Conservation (phyloP, 1,284 basidiomycete species). For the Thelephora terrestris region DNA sequence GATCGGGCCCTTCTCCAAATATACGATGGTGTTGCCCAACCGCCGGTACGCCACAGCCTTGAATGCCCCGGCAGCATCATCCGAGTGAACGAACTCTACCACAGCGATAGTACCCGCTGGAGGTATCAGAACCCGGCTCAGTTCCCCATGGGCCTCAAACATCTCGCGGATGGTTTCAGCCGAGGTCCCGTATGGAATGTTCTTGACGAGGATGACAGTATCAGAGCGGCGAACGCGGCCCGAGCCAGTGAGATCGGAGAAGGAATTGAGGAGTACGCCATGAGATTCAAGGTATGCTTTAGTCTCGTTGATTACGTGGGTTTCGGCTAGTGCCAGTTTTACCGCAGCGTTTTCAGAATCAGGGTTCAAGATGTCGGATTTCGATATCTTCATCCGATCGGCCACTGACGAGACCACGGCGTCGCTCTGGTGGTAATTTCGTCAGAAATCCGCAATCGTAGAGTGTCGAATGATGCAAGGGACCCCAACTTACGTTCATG, state of each 20-base stretch:
- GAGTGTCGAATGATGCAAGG: constrained; percentile 10
- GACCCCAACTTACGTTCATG: constrained; percentile 74
- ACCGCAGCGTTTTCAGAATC: constrained; percentile 76
- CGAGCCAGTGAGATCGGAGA: constrained; percentile 42
- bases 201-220: constrained; percentile 89
- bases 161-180: constrained; percentile 65
- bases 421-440: constrained; percentile 40
- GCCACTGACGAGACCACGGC: constrained; percentile 29
- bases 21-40: constrained; percentile 83
- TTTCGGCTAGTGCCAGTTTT: constrained; percentile 93
- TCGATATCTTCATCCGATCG: constrained; percentile 39
- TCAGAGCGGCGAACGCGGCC: constrained; percentile 49
- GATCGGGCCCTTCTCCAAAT: constrained; percentile 86
- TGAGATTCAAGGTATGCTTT: constrained; percentile 79
- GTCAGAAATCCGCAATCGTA: constrained; percentile 2
- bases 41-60: constrained; percentile 80
- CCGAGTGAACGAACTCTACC: constrained; percentile 72
- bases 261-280: constrained; percentile 41
- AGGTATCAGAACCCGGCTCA: constrained; percentile 77
- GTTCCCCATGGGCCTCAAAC: constrained; percentile 70
- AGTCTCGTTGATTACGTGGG: constrained; percentile 92
- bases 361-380: constrained; percentile 80
- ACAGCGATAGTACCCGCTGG: constrained; percentile 93
- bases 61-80: constrained; percentile 72
- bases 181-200: constrained; percentile 90